A percentile compares a stretch with the other conserved stretches of the same genome.
Evolutionary conservation across 495 filamentous ascomycete species (phyloP).

Genomic region (Amphirosellinia nigrospora): DNA sequence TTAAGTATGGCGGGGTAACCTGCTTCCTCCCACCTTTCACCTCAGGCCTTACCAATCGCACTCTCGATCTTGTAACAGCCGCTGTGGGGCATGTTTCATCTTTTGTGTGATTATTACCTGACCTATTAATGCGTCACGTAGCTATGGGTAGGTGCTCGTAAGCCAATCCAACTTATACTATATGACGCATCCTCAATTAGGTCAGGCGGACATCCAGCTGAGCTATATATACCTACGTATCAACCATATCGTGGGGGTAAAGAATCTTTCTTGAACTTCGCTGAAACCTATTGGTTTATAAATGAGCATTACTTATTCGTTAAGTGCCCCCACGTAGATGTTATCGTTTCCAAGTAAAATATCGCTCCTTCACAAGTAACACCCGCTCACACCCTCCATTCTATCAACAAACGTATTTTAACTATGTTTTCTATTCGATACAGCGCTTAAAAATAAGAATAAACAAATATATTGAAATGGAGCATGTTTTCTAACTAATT

Average conservation of each 20-base stretch:
- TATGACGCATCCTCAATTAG: too few species aligned
- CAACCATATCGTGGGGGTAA: not conserved
- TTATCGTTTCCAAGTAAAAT: too few species aligned
- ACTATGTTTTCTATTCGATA: too few species aligned
- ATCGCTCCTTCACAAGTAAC: too few species aligned
- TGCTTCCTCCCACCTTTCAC: conserved; percentile 8
- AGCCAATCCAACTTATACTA: not conserved
- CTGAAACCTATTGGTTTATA: not conserved
- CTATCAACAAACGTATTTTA: too few species aligned
- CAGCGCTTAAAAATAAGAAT: too few species aligned
- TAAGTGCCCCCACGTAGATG: not conserved
- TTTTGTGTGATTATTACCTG: conserved; percentile 6
- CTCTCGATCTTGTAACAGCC: conserved; percentile 14
- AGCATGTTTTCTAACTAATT: too few species aligned
- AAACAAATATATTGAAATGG: too few species aligned
- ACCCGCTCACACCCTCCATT: too few species aligned
- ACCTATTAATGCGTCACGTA: not conserved
- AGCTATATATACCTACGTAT: too few species aligned
- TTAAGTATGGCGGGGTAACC: conserved; percentile 25
- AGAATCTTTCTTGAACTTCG: not conserved
- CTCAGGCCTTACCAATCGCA: not conserved
- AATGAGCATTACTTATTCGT: not conserved
- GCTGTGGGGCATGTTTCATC: conserved; percentile 23
- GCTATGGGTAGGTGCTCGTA: not conserved
- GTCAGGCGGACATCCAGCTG: too few species aligned